Evolutionary conservation across 2,329 filamentous ascomycete species (phyloP), one percentile per base, ranked within the genome.

Genomic region (Botrytis squamosa): DNA sequence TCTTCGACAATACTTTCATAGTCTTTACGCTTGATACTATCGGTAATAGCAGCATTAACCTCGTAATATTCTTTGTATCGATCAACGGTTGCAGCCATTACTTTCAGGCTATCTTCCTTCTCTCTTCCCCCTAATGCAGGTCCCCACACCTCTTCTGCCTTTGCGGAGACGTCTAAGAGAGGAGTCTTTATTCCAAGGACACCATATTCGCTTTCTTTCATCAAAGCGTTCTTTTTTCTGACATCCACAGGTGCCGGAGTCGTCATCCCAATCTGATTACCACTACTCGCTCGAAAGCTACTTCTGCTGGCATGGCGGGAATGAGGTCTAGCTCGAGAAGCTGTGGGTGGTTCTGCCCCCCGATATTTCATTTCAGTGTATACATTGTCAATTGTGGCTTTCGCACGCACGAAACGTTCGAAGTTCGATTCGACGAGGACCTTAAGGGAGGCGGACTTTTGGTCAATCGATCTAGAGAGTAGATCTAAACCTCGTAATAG

Each of bases 351-450:
- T 65, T 91, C 89, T 36, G 82, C 84, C 18, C 90, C 90, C 65
- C 88, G 86, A 77, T 85, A 95, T 86, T 89, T 97, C 96, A 99
- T 99, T 83, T 99, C 96, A 75, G 91, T 97, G 84, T 99, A 99
- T 70, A 99, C 96, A 83, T 97, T 97, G 84, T 99, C 96, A 80
- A 99, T 98, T 12, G 95, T 98, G 29, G 95, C 93, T 83, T 99
- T 99, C 62, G 96, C 96, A 76, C 94, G 92, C 73, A 99, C 96
- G 84, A 99, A 99, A 77, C 95, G 92, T 83, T 99, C 97, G 81
- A 99, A 99, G 82, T 99, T 99, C 76, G 93, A 95, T 83, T 99
- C 96, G 38, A 99, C 96, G 29, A 99, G 88, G 18, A 97, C 93
- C 82, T 99, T 99, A 75, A 99, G 88, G 6, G 95, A 98, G 0